Percentiles rank a stretch among this genome's conserved stretches.
Evolutionary conservation across 2,329 filamentous ascomycete species (phyloP).

Genomic region (Aspergillus fischeri): DNA sequence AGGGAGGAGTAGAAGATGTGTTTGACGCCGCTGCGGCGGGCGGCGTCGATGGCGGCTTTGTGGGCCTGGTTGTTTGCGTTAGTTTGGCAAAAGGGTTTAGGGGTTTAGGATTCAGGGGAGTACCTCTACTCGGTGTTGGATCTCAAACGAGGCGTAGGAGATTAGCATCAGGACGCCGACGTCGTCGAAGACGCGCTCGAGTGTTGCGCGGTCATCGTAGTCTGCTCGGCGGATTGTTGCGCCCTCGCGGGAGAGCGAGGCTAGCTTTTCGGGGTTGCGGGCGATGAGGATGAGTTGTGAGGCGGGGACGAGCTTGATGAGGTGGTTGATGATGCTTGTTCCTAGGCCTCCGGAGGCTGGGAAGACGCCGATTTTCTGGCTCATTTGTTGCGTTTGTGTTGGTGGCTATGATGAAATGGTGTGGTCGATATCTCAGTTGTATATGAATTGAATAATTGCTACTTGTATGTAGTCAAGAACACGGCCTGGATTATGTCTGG

Average conservation of each 20-base stretch:
- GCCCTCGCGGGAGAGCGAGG: constrained; percentile 11
- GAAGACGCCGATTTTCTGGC: constrained; percentile 32
- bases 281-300: constrained; percentile 47
- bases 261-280: constrained; percentile 28
- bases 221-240: constrained; percentile 39
- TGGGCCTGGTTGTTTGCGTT: constrained; percentile 32
- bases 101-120: background rate
- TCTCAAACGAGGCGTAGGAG: constrained; percentile 50
- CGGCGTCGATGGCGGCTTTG: constrained; percentile 49
- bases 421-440: background rate
- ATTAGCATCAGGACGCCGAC: constrained; percentile 54
- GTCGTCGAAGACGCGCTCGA: constrained; percentile 47
- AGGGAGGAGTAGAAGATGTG: constrained; percentile 59
- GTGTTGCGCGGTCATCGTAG: constrained; percentile 46
- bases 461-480: background rate
- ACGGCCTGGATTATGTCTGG: background rate
- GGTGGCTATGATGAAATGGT: background rate
- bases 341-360: constrained; percentile 53
- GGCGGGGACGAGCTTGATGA: constrained; percentile 43
- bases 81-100: background rate
- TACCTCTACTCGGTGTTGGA: constrained; percentile 44
- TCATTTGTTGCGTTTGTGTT: constrained; percentile 10
- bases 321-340: constrained; percentile 47
- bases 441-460: background rate
- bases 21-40: constrained; percentile 48